Conservation (phyloP, 352 stramenopile species). For the Thalassiosira allenii region DNA sequence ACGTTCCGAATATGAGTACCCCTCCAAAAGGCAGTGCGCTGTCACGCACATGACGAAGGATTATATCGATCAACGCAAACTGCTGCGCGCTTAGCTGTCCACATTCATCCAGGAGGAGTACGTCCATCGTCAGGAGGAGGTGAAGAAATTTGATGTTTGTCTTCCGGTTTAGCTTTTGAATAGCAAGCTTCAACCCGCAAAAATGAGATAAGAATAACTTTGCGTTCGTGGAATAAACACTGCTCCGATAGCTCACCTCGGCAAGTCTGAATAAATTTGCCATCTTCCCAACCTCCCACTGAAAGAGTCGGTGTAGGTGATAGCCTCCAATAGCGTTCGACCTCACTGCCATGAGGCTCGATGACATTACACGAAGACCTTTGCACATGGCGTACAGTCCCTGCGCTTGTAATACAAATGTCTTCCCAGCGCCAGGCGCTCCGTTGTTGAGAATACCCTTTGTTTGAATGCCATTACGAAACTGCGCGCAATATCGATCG, state of each 20-base stretch:
- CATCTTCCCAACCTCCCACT: constrained; percentile 4
- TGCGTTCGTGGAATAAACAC: too few relatives aligned
- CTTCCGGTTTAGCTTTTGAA: too few relatives aligned
- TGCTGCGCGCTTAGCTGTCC: constrained; percentile 47
- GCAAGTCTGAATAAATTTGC: constrained; percentile 31
- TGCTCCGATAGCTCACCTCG: too few relatives aligned
- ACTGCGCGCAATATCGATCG: not conserved
- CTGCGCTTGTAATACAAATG: constrained; percentile 13
- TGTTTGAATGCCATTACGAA: constrained; percentile 1
- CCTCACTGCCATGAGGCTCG: constrained; percentile 37
- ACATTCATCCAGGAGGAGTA: constrained; percentile 30
- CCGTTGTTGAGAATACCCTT: constrained; percentile 39
- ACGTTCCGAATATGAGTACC: constrained; percentile 31
- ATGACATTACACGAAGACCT: constrained; percentile 41
- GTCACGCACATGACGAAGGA: constrained; percentile 26
- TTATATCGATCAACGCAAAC: constrained; percentile 48
- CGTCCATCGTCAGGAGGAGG: constrained; percentile 15
- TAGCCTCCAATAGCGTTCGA: constrained; percentile 41
- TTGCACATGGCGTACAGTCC: constrained; percentile 35
- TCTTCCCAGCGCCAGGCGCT: constrained; percentile 50
- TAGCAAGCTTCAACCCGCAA: too few relatives aligned
- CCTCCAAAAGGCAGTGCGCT: constrained; percentile 47
- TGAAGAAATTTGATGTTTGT: not conserved
- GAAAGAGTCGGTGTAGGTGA: constrained; percentile 46
- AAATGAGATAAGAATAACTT: too few relatives aligned